These are phyloP conservation scores for Tylopilus plumbeoviolaceoides DNA, from an alignment of 768 basidiomycete species.

Conservation along the genomic window DNA sequence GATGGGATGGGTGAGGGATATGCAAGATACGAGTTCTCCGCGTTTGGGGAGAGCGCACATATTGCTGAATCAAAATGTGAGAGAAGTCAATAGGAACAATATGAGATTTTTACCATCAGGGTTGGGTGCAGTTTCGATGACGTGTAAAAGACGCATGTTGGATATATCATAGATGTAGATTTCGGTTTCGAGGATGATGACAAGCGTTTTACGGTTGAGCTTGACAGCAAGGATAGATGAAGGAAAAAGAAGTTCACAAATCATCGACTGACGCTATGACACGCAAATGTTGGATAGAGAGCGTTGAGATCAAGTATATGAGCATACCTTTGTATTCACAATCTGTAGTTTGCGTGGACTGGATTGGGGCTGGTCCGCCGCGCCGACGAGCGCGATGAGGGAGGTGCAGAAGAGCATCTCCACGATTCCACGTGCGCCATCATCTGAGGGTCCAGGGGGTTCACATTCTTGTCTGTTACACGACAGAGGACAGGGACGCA, in stretches of 20 bases:
- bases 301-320: not conserved
- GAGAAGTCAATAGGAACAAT: not conserved
- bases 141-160: conserved; percentile 96
- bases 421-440: conserved; percentile 92
- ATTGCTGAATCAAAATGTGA: conserved; percentile 56
- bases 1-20: conserved; percentile 95
- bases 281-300: not conserved
- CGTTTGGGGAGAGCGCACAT: conserved; percentile 89
- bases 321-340: conserved; percentile 91
- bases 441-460: conserved; percentile 47
- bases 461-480: not conserved
- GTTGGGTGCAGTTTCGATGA: conserved; percentile 95
- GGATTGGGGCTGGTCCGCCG: conserved; percentile 86
- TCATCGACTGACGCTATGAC: conserved; percentile 88
- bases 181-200: conserved; percentile 94
- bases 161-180: conserved; percentile 99
- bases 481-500: conserved; percentile 40
- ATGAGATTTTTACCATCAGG: conserved; percentile 66
- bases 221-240: conserved; percentile 97
- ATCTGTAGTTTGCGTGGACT: conserved; percentile 95
- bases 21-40: conserved; percentile 90
- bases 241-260: conserved; percentile 97
- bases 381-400: conserved; percentile 93
- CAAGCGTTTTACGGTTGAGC: conserved; percentile 93
- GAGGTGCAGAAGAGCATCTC: conserved; percentile 99